Base-by-base conservation (phyloP, 164 flowering plant species). In the Santalum album region DNA sequence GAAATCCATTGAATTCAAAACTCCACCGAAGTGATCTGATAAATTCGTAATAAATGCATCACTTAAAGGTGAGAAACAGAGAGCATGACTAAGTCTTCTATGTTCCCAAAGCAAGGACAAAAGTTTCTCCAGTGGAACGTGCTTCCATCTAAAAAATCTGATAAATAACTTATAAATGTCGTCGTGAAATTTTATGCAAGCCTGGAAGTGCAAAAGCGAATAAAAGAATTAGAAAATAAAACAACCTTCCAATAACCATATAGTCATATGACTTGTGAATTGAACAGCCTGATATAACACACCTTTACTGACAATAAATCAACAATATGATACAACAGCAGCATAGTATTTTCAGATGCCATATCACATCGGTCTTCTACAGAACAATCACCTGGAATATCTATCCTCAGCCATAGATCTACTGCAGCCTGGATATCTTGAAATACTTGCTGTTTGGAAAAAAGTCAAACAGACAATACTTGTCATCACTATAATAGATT, bases 261-360 rank as follows among this genome's bases (percentile, higher is more conserved):
- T 17, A 59, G 58, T 25, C 12, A 26, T 26, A 38, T 36, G 1
- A 12, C 32, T 26, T 39, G 19, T 34, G 29, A 14, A 49, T 12
- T 18, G 32, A n/a, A 39, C 23, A 22, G 25, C 16, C 38, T 3
- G 34, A 29, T 3, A 3, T 29, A 29, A 40, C 54, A 53, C 61
- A 86, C 99, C 95, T 87, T 89, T 24, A 86, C 11, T 43, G 95
- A 78, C 50, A 94, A 60, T 45, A 94, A 66, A 75, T 94, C 99
- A 61, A 77, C 57, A 22, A 80, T 51, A 56, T 72, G 80, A 57
- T 69, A 85, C 46, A 90, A 61, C 50, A 94, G 56, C 5, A 65
- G 54, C 51, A 87, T 45, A 51, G 67, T 62, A 58, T 69, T 71
- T 50, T 73, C 75, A 54, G 65, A 56, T 42, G 68, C 59, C 59